Conservation (phyloP, 140 eudicot species). For the Ambrosia hybrid region DNA sequence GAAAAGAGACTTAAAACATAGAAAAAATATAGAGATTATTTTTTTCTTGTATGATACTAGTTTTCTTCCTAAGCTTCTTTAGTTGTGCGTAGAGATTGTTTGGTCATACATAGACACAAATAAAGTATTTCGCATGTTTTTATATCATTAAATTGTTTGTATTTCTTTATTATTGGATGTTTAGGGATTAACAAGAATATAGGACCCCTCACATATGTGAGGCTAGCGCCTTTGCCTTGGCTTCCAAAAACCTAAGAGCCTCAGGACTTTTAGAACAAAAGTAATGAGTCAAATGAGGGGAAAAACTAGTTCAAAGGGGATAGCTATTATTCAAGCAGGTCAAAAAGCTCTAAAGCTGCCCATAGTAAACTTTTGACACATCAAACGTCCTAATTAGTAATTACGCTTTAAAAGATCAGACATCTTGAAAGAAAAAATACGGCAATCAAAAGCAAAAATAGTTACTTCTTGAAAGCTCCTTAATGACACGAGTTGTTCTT, state of each 20-base stretch:
- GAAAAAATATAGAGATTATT: background rate
- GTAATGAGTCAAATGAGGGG: background rate
- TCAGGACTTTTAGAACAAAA: background rate
- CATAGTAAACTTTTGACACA: background rate
- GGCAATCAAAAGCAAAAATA: background rate
- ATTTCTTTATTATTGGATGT: background rate
- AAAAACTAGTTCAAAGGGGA: background rate
- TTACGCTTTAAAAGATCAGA: background rate
- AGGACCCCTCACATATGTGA: too few species aligned
- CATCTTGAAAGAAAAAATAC: background rate
- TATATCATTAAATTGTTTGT: background rate
- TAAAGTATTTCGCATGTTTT: background rate
- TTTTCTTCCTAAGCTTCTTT: background rate
- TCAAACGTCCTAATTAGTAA: background rate
- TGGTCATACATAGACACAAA: background rate
- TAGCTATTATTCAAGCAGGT: background rate
- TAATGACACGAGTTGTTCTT: constrained; percentile 17
- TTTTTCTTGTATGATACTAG: background rate
- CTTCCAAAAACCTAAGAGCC: background rate
- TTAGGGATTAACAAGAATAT: background rate
- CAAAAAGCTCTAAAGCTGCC: background rate
- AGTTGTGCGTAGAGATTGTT: background rate
- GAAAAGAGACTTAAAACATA: constrained; percentile 2
- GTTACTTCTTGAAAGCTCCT: background rate
- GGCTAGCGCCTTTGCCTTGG: too few species aligned